Conservation (phyloP, 805 yeast genomes). For the Barnettozyma sucrosica region DNA sequence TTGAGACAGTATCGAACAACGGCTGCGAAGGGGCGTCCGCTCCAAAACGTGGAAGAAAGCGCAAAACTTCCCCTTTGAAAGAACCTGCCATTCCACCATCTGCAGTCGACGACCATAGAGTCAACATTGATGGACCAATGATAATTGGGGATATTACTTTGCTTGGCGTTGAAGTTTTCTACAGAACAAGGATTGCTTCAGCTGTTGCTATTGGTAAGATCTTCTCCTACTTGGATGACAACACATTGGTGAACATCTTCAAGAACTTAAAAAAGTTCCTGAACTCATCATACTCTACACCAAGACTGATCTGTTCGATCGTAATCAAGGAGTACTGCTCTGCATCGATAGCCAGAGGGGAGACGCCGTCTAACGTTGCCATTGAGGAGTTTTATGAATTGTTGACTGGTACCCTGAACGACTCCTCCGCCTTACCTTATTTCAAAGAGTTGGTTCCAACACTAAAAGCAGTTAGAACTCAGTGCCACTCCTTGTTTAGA, state of each 20-base stretch:
- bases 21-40: background rate
- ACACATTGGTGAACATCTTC: conserved; percentile 35
- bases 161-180: conserved; percentile 68
- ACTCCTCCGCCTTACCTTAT: conserved; percentile 43
- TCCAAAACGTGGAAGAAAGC: conserved; percentile 39
- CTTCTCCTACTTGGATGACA: conserved; percentile 43
- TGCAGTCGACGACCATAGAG: conserved; percentile 48
- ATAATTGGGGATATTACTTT: conserved; percentile 85
- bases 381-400: conserved; percentile 26
- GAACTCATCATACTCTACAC: conserved; percentile 50
- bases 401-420: conserved; percentile 34
- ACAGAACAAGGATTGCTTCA: conserved; percentile 70
- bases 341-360: conserved; percentile 16
- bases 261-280: conserved; percentile 24
- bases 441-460: conserved; percentile 86
- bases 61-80: conserved; percentile 32
- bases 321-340: conserved; percentile 64
- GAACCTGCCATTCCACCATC: conserved; percentile 37
- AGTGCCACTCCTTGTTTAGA: conserved; percentile 75
- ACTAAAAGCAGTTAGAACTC: conserved; percentile 76
- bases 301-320: conserved; percentile 64
- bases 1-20: conserved; percentile 5
- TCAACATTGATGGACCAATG: conserved; percentile 91
- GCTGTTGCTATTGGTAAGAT: conserved; percentile 71
- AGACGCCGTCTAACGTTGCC: conserved; percentile 20